These are phyloP conservation scores for Rhododendron williamsianum DNA, from an alignment of 148 eudicot species.

Conservation along the genomic window DNA sequence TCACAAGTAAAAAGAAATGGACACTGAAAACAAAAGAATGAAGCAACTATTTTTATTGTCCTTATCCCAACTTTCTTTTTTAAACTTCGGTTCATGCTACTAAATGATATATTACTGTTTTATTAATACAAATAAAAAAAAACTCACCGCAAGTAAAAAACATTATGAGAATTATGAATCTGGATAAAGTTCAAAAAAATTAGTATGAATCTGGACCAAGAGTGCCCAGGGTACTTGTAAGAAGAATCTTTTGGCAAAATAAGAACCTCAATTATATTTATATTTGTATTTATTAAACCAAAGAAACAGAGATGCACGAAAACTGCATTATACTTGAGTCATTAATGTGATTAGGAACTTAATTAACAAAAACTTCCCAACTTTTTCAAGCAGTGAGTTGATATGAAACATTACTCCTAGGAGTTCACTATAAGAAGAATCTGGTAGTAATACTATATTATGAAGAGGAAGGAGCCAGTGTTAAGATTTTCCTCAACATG, in stretches of 20 bases:
- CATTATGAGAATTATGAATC: not conserved
- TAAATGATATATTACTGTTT: not conserved
- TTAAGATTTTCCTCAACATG: not conserved
- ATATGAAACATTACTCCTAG: not conserved
- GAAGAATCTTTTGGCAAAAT: not conserved
- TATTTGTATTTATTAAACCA: not conserved
- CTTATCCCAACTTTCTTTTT: too few species aligned
- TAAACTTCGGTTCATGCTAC: not conserved
- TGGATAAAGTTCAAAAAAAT: not conserved
- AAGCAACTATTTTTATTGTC: not conserved
- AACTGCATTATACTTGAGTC: not conserved
- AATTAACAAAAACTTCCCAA: not conserved
- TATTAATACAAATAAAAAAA: not conserved
- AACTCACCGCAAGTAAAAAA: not conserved
- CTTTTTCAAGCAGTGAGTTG: not conserved
- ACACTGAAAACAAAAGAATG: too few species aligned
- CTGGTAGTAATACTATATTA: not conserved
- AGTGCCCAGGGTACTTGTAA: not conserved
- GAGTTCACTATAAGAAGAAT: not conserved
- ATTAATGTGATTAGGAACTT: not conserved
- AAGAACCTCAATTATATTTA: not conserved
- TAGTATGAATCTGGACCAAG: not conserved
- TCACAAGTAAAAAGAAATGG: too few species aligned
- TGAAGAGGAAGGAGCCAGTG: not conserved
- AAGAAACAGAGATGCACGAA: not conserved